phyloP scores from a whole-genome alignment of 2,329 filamentous ascomycete genomes.

The Diaporthe velutina region DNA sequence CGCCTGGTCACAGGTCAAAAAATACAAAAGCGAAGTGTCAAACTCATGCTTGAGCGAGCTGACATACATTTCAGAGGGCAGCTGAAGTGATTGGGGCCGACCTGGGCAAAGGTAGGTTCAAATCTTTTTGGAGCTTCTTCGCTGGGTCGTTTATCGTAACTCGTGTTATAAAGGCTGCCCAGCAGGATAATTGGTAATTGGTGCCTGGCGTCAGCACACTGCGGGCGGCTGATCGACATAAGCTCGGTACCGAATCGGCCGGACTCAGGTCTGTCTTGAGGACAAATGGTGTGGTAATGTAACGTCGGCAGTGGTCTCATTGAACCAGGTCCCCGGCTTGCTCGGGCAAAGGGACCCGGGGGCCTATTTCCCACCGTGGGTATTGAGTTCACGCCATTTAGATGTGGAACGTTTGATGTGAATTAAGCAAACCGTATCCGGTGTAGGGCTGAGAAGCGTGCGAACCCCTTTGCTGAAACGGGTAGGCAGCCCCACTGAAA shows the following conservation, averaged over 20 bases:
- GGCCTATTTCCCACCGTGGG: not conserved
- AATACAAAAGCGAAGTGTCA: slow-evolving; percentile 12
- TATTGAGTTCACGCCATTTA: slow-evolving; percentile 12
- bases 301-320: not conserved
- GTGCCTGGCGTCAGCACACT: not conserved
- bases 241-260: not conserved
- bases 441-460: not conserved
- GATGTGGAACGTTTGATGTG: not conserved
- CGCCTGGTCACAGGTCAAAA: too few relatives aligned
- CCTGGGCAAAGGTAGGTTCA: slow-evolving; percentile 10
- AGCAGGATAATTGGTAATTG: not conserved
- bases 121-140: slow-evolving; percentile 6
- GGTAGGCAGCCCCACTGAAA: not conserved
- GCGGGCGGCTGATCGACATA: not conserved
- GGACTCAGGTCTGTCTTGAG: too few relatives aligned
- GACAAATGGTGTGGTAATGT: not conserved
- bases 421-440: not conserved
- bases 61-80: not conserved
- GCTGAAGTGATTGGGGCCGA: not conserved
- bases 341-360: not conserved
- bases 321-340: not conserved
- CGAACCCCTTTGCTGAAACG: slow-evolving; percentile 2
- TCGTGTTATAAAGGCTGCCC: not conserved
- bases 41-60: slow-evolving; percentile 17
- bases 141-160: not conserved